Evolutionary conservation across 73 alveolate genomes (phyloP), one percentile per base, ranked within the genome.

Genomic region (Symbiodinium pilosum): DNA sequence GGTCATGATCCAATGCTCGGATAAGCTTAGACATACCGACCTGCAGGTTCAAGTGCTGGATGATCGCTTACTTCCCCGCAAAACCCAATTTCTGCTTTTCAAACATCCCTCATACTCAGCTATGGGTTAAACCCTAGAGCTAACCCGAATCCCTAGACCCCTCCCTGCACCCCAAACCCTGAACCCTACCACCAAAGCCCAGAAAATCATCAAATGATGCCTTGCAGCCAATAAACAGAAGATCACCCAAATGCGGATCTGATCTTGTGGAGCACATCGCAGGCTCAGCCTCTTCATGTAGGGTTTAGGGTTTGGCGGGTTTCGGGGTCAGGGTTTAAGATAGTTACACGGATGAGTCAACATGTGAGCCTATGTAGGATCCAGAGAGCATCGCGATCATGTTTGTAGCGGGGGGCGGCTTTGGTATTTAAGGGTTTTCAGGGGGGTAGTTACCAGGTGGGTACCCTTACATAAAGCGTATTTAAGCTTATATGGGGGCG

Each of bases 241-340:
- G 84, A 34, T 86, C 94, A 28, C 94, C 94, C 36, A 86, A 38
- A 56, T 86, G 94, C 0, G 94, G 84, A 24, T 52, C 83, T 42
- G 73, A 36, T 12, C 42, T 12, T 44, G 73, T 52, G 42, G 94
- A 86, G 39, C 64, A 26, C 94, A 71, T 32, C 94, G 73, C 54
- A 43, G 84, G 84, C 84, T 54, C 81, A 26, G 59, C 83, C 93
- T 86, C 68, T 51, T 51, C 68, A 56, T 26, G 75, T 21, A 34
- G 75, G 32, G 75, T 56, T 56, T 26, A 47, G 59, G 75, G 75
- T 5, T 56, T 56, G 32, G 68, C 8, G 32, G 2, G 32, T 56
- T 56, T 56, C 16, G 75, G 59, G 75, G 16, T 59, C 28, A 1
- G 77, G 77, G 77, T 59, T 59, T 59, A 59, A 36, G 77, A 36